A percentile compares a stretch with the other conserved stretches of the same genome.
Conservation (phyloP, 2,329 filamentous ascomycete genomes). For the Colletotrichum cordylinicola region DNA sequence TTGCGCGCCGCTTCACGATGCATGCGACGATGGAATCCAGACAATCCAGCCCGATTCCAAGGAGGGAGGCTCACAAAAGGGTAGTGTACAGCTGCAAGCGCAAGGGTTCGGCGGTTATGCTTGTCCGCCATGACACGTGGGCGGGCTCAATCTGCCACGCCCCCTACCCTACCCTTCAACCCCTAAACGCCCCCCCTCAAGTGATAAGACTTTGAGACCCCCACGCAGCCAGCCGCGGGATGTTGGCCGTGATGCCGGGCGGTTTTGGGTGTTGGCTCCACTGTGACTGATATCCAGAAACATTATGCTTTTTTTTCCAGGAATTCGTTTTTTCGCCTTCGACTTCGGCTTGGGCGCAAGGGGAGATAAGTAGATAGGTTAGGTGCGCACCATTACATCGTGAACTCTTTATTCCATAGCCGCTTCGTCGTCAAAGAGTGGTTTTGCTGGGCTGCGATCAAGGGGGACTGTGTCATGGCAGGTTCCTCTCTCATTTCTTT, state of each 20-base stretch:
- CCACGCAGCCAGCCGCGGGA: background rate
- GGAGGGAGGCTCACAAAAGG: background rate
- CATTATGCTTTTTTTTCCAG: background rate
- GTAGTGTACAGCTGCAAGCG: background rate
- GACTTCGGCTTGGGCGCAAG: background rate
- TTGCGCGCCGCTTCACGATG: no score
- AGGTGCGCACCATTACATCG: background rate
- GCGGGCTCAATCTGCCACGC: background rate
- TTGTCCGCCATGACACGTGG: background rate
- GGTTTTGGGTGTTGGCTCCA: background rate
- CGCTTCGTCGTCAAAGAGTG: background rate
- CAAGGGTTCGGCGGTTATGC: background rate
- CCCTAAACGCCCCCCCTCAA: background rate
- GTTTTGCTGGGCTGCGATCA: background rate
- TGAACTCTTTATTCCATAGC: background rate
- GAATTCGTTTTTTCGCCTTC: background rate
- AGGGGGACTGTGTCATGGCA: background rate
- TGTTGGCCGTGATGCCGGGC: background rate
- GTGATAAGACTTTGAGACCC: background rate
- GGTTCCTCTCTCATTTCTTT: background rate
- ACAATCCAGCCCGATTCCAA: background rate
- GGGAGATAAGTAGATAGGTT: background rate
- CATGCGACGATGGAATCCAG: background rate
- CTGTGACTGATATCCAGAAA: background rate
- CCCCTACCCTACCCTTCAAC: background rate